A percentile compares a stretch with the other conserved stretches of the same genome.
phyloP scores from a whole-genome alignment of 345 rosid species.

The Isatis tinctoria region DNA sequence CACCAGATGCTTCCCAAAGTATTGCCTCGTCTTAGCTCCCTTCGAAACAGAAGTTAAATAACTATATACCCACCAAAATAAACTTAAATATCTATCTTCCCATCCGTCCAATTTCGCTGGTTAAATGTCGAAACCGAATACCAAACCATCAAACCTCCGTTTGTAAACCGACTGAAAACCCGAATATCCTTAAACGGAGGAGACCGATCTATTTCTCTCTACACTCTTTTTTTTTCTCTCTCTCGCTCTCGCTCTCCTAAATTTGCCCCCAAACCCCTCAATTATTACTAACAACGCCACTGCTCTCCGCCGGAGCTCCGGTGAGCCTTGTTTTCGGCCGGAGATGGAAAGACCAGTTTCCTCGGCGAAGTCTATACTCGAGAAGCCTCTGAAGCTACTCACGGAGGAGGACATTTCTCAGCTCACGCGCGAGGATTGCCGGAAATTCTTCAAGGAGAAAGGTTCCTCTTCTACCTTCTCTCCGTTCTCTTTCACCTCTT shows the following conservation, averaged over 20 bases:
- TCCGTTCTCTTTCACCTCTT: background rate
- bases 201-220: no score
- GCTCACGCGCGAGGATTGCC: constrained; percentile 96
- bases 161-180: no score
- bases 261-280: constrained; percentile 16
- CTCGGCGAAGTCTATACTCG: constrained; percentile 62
- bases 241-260: constrained; percentile 9
- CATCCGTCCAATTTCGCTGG: no score
- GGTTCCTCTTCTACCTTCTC: constrained; percentile 32
- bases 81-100: no score
- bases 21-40: no score
- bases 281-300: constrained; percentile 39
- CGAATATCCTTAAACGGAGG: no score
- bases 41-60: no score
- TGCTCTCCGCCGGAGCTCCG: constrained; percentile 26
- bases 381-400: constrained; percentile 70
- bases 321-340: background rate
- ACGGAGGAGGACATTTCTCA: constrained; percentile 97
- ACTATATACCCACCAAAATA: no score
- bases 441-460: constrained; percentile 84
- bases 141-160: no score
- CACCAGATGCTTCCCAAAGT: no score
- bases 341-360: constrained; percentile 47
- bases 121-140: no score
- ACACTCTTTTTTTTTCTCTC: background rate